Evolutionary conservation across 768 basidiomycete genomes (phyloP).

Genomic region (Kwoniella europaea): DNA sequence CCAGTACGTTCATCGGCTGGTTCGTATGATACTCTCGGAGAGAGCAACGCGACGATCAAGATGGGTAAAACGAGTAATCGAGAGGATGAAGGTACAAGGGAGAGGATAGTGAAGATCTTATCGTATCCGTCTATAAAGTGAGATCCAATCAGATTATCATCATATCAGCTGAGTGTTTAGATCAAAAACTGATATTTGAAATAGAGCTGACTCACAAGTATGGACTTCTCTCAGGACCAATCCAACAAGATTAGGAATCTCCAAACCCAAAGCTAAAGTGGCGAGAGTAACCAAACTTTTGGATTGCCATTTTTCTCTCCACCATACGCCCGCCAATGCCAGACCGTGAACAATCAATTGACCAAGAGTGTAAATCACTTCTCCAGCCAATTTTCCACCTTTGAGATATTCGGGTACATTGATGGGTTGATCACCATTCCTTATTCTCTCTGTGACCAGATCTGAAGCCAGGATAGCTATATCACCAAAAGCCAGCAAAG

Average conservation of each 20-base stretch:
- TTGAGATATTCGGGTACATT: conserved; percentile 7
- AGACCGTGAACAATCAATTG: conserved; percentile 43
- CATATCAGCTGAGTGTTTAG: background rate
- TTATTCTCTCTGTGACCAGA: conserved; percentile 69
- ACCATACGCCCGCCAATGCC: conserved; percentile 37
- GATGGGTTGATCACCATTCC: conserved; percentile 61
- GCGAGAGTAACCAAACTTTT: conserved; percentile 35
- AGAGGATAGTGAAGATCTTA: conserved; percentile 59
- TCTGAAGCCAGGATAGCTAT: conserved; percentile 73
- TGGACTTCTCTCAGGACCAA: conserved; percentile 37
- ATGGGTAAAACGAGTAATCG: conserved; percentile 46
- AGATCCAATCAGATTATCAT: background rate
- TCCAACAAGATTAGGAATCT: conserved; percentile 43
- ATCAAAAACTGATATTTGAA: background rate
- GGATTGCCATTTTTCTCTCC: conserved; percentile 42
- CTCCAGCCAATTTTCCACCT: conserved; percentile 18
- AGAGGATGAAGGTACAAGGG: conserved; percentile 57
- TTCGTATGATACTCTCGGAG: conserved; percentile 69
- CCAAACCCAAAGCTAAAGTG: conserved; percentile 31
- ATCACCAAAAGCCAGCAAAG: conserved; percentile 77
- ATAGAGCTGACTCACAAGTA: conserved; percentile 36
- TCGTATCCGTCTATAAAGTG: conserved; percentile 22
- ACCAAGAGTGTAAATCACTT: conserved; percentile 43
- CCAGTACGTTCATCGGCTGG: conserved; percentile 59
- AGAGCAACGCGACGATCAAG: conserved; percentile 65